Percentiles rank a stretch among this genome's conserved stretches.
phyloP scores from a whole-genome alignment of 1,284 basidiomycete species.

The Cutaneotrichosporon curvatum region DNA sequence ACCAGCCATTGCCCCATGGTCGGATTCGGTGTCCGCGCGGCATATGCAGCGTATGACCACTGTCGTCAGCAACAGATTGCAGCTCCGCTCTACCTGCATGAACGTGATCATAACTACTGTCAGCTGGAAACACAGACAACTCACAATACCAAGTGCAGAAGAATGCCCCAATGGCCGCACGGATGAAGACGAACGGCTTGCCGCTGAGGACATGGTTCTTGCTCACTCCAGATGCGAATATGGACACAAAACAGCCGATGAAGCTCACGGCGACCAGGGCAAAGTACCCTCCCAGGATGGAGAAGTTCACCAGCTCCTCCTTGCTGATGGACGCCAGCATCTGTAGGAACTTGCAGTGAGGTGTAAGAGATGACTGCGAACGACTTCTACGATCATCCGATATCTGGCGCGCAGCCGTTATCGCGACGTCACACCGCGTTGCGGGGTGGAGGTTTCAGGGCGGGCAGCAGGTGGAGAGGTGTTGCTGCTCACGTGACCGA shows the following conservation, averaged over 20 bases:
- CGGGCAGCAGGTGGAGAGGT: no score
- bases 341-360: no score
- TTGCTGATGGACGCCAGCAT: not conserved
- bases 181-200: conserved; percentile 35
- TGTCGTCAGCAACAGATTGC: conserved; percentile 23
- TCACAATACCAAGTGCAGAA: conserved; percentile 58
- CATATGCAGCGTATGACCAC: conserved; percentile 56
- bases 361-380: no score
- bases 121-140: conserved; percentile 41
- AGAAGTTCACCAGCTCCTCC: conserved; percentile 28
- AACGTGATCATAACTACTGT: conserved; percentile 44
- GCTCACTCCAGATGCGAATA: conserved; percentile 21
- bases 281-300: conserved; percentile 48
- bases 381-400: no score
- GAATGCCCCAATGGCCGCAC: conserved; percentile 31
- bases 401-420: no score
- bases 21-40: conserved; percentile 22
- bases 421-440: no score
- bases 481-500: no score
- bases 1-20: conserved; percentile 55
- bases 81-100: conserved; percentile 47
- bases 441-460: no score
- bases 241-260: conserved; percentile 42
- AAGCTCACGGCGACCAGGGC: conserved; percentile 48
- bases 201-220: conserved; percentile 19